Percentiles rank a stretch among this genome's conserved stretches.
phyloP scores from a whole-genome alignment of 2,329 filamentous ascomycete species.

The Beauveria sp. region DNA sequence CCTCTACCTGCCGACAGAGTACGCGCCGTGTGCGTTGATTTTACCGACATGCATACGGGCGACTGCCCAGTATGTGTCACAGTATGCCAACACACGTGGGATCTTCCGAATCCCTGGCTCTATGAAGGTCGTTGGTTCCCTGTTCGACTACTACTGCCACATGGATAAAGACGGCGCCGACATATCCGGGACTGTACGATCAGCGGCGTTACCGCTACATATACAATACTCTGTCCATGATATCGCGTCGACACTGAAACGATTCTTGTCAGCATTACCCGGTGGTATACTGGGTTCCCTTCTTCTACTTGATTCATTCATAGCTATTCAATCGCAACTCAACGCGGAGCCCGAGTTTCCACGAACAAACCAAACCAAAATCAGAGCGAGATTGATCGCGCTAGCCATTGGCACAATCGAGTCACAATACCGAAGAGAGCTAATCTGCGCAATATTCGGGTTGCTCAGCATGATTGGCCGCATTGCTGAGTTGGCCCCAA shows the following conservation, averaged over 20 bases:
- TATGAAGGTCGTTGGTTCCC: constrained; percentile 42
- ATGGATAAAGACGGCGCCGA: constrained; percentile 39
- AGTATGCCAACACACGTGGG: constrained; percentile 47
- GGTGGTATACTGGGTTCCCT: constrained; percentile 60
- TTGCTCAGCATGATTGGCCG: constrained; percentile 54
- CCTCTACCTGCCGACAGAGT: constrained; percentile 52
- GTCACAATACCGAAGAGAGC: constrained; percentile 52
- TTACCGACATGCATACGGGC: constrained; percentile 61
- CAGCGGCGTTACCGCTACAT: constrained; percentile 51
- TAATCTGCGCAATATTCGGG: constrained; percentile 62
- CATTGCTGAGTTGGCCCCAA: constrained; percentile 44
- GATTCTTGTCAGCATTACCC: constrained; percentile 53
- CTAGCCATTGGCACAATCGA: constrained; percentile 52
- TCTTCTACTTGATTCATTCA: constrained; percentile 52
- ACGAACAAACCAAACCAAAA: constrained; percentile 45
- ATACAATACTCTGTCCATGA: constrained; percentile 55
- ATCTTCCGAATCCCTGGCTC: constrained; percentile 59
- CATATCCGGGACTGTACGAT: constrained; percentile 51
- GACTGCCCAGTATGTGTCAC: constrained; percentile 55
- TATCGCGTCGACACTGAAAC: constrained; percentile 61
- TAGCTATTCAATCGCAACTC: constrained; percentile 52
- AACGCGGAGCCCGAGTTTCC: constrained; percentile 43
- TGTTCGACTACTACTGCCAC: constrained; percentile 57
- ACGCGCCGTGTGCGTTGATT: constrained; percentile 47
- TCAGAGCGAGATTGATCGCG: constrained; percentile 58